Conservation (phyloP, 768 basidiomycete species). For the Pleurotus pulmonarius region DNA sequence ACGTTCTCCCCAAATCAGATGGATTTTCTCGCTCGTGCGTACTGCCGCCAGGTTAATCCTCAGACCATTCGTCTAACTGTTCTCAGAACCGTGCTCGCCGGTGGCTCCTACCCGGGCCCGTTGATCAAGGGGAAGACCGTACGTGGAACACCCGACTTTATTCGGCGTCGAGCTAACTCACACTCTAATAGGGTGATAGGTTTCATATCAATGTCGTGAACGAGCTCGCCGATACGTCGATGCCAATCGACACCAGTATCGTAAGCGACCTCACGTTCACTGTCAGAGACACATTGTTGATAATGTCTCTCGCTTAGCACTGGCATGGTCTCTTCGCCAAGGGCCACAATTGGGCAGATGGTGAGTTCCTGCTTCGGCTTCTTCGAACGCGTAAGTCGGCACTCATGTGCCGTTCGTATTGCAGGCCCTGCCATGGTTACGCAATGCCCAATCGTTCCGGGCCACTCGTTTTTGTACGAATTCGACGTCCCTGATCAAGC, state of each 20-base stretch:
- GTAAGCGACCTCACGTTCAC: conserved; percentile 25
- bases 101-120: conserved; percentile 30
- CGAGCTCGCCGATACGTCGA: conserved; percentile 32
- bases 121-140: conserved; percentile 29
- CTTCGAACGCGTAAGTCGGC: no score
- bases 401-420: neutral
- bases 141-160: neutral
- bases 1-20: neutral
- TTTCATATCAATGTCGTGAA: conserved; percentile 39
- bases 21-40: neutral
- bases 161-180: neutral
- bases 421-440: conserved; percentile 20
- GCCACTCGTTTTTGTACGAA: conserved; percentile 39
- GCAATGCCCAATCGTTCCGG: conserved; percentile 46
- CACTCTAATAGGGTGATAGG: conserved; percentile 20
- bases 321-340: conserved; percentile 52
- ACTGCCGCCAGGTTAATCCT: no score
- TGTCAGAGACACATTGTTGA: no score
- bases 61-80: neutral
- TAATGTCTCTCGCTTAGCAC: conserved; percentile 25
- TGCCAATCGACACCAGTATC: conserved; percentile 30
- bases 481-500: conserved; percentile 25
- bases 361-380: conserved; percentile 12
- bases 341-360: conserved; percentile 41
- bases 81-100: neutral